Evolutionary conservation across 2,329 filamentous ascomycete species (phyloP).

Genomic region (Leptosphaerulina australis): DNA sequence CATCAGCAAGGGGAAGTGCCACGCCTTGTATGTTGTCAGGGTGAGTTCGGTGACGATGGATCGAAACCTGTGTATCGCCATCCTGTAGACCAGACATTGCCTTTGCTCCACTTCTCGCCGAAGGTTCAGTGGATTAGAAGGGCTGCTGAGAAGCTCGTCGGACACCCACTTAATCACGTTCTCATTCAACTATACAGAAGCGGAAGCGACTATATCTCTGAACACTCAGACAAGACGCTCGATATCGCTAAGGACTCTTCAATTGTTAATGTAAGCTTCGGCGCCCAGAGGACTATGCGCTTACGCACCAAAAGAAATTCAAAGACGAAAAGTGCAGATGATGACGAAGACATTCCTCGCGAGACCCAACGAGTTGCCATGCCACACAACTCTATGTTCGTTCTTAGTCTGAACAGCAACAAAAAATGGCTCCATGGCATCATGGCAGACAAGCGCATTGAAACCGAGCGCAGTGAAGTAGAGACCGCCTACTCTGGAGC

Average conservation of each 20-base stretch:
- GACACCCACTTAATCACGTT: conserved; percentile 86
- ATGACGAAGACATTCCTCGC: conserved; percentile 50
- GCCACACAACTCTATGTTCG: conserved; percentile 87
- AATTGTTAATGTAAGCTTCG: conserved; percentile 94
- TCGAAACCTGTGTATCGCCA: conserved; percentile 92
- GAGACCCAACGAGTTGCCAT: conserved; percentile 71
- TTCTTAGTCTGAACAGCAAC: conserved; percentile 82
- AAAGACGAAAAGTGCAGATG: conserved; percentile 24
- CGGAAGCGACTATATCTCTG: conserved; percentile 89
- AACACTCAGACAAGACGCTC: conserved; percentile 95
- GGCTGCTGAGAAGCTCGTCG: conserved; percentile 72
- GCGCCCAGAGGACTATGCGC: conserved; percentile 87
- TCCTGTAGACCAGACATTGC: conserved; percentile 85
- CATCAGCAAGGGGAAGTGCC: conserved; percentile 92
- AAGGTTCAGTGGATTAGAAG: conserved; percentile 71
- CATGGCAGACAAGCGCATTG: conserved; percentile 77
- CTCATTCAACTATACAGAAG: conserved; percentile 92
- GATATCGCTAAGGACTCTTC: conserved; percentile 82
- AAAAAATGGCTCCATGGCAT: conserved; percentile 91
- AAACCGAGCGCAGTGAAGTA: conserved; percentile 67
- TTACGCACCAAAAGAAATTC: conserved; percentile 76
- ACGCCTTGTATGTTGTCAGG: conserved; percentile 88
- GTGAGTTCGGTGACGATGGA: conserved; percentile 69
- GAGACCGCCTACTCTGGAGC: conserved; percentile 76
- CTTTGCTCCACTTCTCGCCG: conserved; percentile 75